These are phyloP conservation scores for Chamaenerion angustifolium DNA, from an alignment of 345 rosid species.

Conservation along the genomic window DNA sequence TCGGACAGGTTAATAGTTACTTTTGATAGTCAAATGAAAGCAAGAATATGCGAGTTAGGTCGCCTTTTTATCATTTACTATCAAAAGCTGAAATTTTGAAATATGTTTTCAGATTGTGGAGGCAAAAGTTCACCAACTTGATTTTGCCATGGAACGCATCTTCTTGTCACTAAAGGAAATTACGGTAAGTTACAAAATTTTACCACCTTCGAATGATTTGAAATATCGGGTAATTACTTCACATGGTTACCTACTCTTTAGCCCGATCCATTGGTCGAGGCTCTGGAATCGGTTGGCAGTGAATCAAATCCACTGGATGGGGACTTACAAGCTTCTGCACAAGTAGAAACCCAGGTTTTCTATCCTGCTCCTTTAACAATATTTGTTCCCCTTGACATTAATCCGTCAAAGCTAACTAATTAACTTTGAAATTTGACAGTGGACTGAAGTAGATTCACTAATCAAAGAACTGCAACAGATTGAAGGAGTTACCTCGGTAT, in stretches of 20 bases:
- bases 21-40: neutral
- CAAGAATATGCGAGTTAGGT: too few relatives aligned
- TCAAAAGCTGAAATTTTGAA: conserved; percentile 1
- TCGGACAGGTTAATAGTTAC: conserved; percentile 48
- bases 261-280: conserved; percentile 82
- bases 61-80: too few relatives aligned
- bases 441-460: conserved; percentile 86
- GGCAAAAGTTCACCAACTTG: conserved; percentile 88
- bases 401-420: too few relatives aligned
- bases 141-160: conserved; percentile 71
- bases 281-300: conserved; percentile 69
- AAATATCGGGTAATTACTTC: too few relatives aligned
- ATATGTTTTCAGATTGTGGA: conserved; percentile 49
- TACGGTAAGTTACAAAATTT: conserved; percentile 23
- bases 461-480: conserved; percentile 61
- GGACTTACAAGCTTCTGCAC: conserved; percentile 39
- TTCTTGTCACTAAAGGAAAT: conserved; percentile 81
- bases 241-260: conserved; percentile 10
- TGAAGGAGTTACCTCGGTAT: conserved; percentile 65
- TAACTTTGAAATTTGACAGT: conserved; percentile 33
- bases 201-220: too few relatives aligned
- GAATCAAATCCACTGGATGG: conserved; percentile 45
- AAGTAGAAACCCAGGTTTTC: conserved; percentile 64
- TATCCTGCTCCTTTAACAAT: too few relatives aligned
- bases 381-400: too few relatives aligned